phyloP scores from a whole-genome alignment of 2,329 filamentous ascomycete species.

The Aureobasidium musti region DNA sequence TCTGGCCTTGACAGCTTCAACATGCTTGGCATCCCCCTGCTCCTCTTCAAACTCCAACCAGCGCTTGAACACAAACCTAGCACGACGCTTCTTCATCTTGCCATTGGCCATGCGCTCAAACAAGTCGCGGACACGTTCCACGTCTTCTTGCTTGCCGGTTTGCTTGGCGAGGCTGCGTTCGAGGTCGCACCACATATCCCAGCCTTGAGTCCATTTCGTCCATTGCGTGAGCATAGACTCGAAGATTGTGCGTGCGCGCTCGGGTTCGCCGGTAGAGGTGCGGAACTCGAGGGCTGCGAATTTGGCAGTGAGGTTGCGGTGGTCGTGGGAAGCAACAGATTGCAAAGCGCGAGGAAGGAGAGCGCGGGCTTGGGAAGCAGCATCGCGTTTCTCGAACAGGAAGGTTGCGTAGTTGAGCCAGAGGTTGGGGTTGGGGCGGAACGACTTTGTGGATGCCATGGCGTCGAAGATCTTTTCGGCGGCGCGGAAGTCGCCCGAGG shows the following conservation, averaged over 20 bases:
- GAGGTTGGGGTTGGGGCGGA: conserved; percentile 73
- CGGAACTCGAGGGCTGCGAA: conserved; percentile 93
- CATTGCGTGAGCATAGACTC: conserved; percentile 81
- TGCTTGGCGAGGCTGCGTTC: conserved; percentile 62
- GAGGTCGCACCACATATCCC: conserved; percentile 88
- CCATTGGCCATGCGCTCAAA: conserved; percentile 73
- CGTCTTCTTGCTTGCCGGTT: conserved; percentile 50
- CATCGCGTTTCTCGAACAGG: conserved; percentile 71
- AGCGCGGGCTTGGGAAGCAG: conserved; percentile 72
- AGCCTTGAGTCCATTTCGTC: conserved; percentile 87
- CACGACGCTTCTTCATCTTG: conserved; percentile 75
- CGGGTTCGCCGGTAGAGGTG: conserved; percentile 70
- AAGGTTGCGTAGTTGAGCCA: conserved; percentile 97
- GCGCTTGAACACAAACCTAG: conserved; percentile 84
- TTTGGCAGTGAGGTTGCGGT: conserved; percentile 76
- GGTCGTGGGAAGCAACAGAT: conserved; percentile 69
- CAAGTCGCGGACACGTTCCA: conserved; percentile 61
- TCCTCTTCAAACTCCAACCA: conserved; percentile 87
- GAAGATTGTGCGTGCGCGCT: conserved; percentile 92
- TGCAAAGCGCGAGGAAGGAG: conserved; percentile 83
- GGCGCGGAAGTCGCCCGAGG: conserved; percentile 81
- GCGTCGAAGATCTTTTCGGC: conserved; percentile 84
- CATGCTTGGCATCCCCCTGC: conserved; percentile 66
- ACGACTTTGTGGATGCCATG: conserved; percentile 80
- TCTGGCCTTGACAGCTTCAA: conserved; percentile 69